Percentiles rank a stretch among this genome's conserved stretches.
phyloP scores from a whole-genome alignment of 169 alveolate species.

The Eimeria sp. region DNA sequence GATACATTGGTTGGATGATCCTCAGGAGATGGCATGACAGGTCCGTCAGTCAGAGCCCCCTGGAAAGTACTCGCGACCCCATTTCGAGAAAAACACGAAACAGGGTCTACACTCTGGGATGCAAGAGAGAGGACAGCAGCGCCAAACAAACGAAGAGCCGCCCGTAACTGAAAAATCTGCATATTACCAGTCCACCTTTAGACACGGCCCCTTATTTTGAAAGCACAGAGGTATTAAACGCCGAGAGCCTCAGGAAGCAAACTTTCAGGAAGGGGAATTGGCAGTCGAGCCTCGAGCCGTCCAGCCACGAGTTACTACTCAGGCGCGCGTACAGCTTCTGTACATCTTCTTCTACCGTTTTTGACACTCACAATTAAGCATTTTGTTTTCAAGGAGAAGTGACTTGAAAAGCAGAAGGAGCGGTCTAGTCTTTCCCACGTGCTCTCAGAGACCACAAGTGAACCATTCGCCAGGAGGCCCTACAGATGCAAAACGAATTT shows the following conservation, averaged over 20 bases:
- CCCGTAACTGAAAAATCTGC: neutral
- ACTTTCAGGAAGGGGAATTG: neutral
- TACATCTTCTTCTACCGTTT: neutral
- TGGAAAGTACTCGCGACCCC: neutral
- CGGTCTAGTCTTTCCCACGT: neutral
- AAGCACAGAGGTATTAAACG: neutral
- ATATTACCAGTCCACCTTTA: neutral
- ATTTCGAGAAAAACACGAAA: neutral
- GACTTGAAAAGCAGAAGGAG: constrained; percentile 12
- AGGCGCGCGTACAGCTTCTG: neutral
- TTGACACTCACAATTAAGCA: neutral
- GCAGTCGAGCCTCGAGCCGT: constrained; percentile 14
- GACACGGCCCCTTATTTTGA: neutral
- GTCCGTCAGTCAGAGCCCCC: neutral
- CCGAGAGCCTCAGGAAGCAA: neutral
- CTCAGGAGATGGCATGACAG: neutral
- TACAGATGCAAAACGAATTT: neutral
- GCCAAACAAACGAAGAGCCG: neutral
- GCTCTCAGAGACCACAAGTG: neutral
- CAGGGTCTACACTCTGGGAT: neutral
- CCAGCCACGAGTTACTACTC: neutral
- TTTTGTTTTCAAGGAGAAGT: neutral
- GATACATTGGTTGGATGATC: neutral
- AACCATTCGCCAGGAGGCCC: constrained; percentile 8
- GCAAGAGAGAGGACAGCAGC: neutral